Conservation (phyloP, 306 rosid species). For the Sesbania bispinosa region DNA sequence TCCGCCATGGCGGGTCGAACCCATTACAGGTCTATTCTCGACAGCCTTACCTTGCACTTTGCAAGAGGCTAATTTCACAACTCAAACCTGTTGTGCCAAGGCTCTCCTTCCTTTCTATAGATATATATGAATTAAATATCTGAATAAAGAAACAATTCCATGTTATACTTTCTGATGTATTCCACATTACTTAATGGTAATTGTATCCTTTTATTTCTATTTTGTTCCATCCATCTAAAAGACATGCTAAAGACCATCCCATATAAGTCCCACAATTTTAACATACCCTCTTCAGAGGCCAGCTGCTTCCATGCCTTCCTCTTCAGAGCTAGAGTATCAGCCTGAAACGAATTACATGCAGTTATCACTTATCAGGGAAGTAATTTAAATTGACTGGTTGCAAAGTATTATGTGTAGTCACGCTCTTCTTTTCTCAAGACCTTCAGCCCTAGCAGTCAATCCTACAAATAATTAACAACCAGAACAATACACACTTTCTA, state of each 20-base stretch:
- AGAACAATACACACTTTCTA: background rate
- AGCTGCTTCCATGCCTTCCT: slow-evolving; percentile 85
- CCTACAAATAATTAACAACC: slow-evolving; percentile 1
- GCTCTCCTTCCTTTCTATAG: background rate
- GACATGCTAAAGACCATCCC: slow-evolving; percentile 9
- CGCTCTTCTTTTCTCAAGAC: slow-evolving; percentile 7
- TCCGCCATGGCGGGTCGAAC: no score
- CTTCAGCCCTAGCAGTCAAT: background rate
- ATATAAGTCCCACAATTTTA: background rate
- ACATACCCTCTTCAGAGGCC: slow-evolving; percentile 80
- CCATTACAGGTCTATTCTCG: no score
- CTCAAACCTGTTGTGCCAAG: no score
- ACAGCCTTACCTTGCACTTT: no score
- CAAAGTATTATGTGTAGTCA: background rate
- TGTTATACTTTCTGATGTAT: background rate
- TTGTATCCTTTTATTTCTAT: slow-evolving; percentile 1
- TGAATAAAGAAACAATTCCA: background rate
- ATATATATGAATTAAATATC: slow-evolving; percentile 4
- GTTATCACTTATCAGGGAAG: slow-evolving; percentile 26
- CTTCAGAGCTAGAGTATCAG: slow-evolving; percentile 76
- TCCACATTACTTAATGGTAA: background rate
- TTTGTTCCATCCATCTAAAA: background rate
- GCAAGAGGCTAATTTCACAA: no score
- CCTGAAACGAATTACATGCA: slow-evolving; percentile 56
- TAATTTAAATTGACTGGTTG: background rate